These are phyloP conservation scores for Talaromyces sp. DNA, from an alignment of 2,329 filamentous ascomycete species.

Conservation along the genomic window DNA sequence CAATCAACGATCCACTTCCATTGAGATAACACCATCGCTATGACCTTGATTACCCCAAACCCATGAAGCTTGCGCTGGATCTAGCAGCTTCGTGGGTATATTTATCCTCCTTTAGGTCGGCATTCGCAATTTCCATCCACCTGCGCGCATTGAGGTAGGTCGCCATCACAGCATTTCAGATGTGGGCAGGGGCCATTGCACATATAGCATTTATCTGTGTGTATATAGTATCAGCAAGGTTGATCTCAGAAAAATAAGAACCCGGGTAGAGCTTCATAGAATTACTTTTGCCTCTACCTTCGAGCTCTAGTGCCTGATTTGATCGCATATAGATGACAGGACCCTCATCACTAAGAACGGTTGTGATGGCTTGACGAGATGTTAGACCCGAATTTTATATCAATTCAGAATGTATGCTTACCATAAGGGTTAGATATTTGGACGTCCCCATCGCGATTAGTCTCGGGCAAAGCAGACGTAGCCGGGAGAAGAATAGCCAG, in stretches of 20 bases:
- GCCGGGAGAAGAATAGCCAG: not conserved
- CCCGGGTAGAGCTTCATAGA: not conserved
- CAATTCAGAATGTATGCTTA: not conserved
- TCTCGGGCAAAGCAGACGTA: not conserved
- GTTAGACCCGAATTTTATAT: not conserved
- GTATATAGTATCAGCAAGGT: not conserved
- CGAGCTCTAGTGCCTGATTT: not conserved
- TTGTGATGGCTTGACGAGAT: not conserved
- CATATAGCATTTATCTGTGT: not conserved
- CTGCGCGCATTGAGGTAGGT: not conserved
- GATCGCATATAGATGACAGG: not conserved
- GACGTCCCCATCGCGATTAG: not conserved
- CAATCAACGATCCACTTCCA: not conserved
- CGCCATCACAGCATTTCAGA: not conserved
- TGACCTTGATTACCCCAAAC: not conserved
- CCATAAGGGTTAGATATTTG: not conserved
- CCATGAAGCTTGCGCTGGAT: not conserved
- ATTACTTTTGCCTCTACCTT: not conserved
- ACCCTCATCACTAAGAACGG: not conserved
- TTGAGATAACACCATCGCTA: not conserved
- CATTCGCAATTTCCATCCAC: slow-evolving; percentile 8
- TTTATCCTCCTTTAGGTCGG: not conserved
- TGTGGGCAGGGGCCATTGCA: not conserved
- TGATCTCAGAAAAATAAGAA: not conserved
- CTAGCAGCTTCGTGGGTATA: not conserved